Base-by-base conservation (phyloP, 2,329 filamentous ascomycete species). In the Amphichorda felina region DNA sequence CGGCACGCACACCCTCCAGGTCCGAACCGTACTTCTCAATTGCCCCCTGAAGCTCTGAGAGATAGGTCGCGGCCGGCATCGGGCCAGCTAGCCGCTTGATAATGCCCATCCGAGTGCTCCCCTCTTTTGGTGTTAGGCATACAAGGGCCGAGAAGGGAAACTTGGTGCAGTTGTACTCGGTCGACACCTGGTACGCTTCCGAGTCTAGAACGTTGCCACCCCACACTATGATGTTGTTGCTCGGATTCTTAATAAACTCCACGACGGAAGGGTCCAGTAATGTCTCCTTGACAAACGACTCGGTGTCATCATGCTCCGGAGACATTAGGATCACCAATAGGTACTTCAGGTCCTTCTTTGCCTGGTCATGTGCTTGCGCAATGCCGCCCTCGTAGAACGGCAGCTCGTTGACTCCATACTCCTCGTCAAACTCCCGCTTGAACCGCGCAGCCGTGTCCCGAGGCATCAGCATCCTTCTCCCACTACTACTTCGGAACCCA, bases 231-330 rank as follows among this genome's bases (percentile, higher is more conserved):
- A 95, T 73, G 50, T 89, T 82, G 56, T 87, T 87, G 24, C 68
- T 59, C 1, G 82, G 74, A 40, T 89, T 73, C 43, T 76, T 79
- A 46, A 96, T 57, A 49, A 86, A 94, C 5, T 68, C 62, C 9
- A 79, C 67, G 3, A 95, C 78, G 30, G 88, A 79, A 1, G 75
- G 72, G 2, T 80, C 71, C 7, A 95, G 70, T 0, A 98, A 69
- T 0, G 87, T 95, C 18, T 94, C 80, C 28, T 75, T 75, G 40
- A 88, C 75, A 60, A 94, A 98, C 1, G 72, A 67, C 16, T 76
- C 70, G 1, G 84, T 96, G 47, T 96, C 87, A 50, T 98, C 91
- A 56, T 98, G 89, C 57, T 96, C 91, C 0, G 88, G 86, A 1
- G 88, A 93, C 36, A 94, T 63, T 13, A 98, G 70, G 5, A 96